Conservation (phyloP, 192 early-diverging fungal species). For the Entomortierella lignicola region DNA sequence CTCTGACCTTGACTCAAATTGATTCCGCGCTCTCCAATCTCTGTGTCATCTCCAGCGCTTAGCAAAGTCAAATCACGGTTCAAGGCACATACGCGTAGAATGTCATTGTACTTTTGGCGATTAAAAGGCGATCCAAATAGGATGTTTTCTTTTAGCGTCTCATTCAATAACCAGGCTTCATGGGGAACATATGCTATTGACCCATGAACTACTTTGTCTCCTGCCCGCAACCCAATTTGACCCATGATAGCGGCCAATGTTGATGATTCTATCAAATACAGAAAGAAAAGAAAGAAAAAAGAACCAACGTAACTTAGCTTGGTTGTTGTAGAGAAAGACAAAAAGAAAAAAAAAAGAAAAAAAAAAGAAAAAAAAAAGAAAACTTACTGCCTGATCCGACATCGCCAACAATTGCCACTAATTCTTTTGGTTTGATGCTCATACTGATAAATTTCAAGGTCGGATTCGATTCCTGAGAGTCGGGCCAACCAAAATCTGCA, state of each 20-base stretch:
- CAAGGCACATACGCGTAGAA: slow-evolving; percentile 71
- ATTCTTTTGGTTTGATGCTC: slow-evolving; percentile 59
- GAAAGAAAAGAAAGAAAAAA: too few relatives aligned
- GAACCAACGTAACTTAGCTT: too few relatives aligned
- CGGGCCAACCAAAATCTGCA: slow-evolving; percentile 64
- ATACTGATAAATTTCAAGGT: slow-evolving; percentile 64
- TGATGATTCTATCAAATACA: slow-evolving; percentile 62
- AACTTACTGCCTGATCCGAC: slow-evolving; percentile 69
- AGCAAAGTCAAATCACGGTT: slow-evolving; percentile 71
- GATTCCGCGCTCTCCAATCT: slow-evolving; percentile 76
- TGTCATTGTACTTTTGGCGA: slow-evolving; percentile 63
- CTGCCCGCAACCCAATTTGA: slow-evolving; percentile 66
- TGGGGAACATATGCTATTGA: slow-evolving; percentile 72
- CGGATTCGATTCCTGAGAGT: slow-evolving; percentile 42
- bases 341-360: background rate
- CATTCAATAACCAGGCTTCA: slow-evolving; percentile 78
- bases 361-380: too few relatives aligned
- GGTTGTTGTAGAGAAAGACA: background rate
- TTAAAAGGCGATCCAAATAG: slow-evolving; percentile 78
- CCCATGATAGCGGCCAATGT: slow-evolving; percentile 76
- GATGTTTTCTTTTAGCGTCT: slow-evolving; percentile 83
- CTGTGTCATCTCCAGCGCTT: slow-evolving; percentile 73
- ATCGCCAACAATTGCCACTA: slow-evolving; percentile 75
- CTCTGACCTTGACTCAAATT: slow-evolving; percentile 81
- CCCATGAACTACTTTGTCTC: slow-evolving; percentile 64